Evolutionary conservation across 495 filamentous ascomycete species (phyloP).

Genomic region (Penicillium salamii): DNA sequence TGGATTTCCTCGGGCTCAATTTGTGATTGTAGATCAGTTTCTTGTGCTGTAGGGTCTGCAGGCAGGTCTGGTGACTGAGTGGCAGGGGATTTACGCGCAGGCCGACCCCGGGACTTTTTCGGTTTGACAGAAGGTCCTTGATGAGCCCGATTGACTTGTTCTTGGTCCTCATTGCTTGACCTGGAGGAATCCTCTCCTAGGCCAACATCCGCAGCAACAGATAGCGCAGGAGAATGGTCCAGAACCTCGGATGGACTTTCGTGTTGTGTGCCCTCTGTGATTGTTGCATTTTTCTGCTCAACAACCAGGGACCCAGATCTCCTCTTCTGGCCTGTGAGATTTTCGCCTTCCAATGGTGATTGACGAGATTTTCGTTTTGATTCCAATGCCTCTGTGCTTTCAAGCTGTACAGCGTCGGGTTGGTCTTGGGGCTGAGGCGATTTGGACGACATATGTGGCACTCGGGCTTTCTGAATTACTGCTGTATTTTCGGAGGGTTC

Average conservation of each 20-base stretch:
- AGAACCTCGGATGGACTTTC: not conserved
- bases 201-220: not conserved
- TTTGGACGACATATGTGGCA: not conserved
- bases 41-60: not conserved
- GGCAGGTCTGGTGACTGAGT: not conserved
- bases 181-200: not conserved
- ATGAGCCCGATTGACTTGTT: not conserved
- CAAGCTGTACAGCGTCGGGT: not conserved
- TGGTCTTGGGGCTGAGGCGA: not conserved
- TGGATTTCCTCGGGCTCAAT: not conserved
- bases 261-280: not conserved
- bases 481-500: not conserved
- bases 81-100: not conserved
- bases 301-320: not conserved
- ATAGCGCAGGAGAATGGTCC: not conserved
- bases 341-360: not conserved
- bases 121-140: not conserved
- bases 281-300: not conserved
- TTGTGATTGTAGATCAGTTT: not conserved
- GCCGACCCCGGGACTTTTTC: conserved; percentile 6
- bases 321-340: not conserved
- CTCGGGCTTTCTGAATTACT: not conserved
- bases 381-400: not conserved
- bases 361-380: conserved; percentile 17
- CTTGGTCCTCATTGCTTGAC: not conserved